Evolutionary conservation across 2,329 filamentous ascomycete genomes (phyloP).

Genomic region (Acephala macrosclerotiorum): DNA sequence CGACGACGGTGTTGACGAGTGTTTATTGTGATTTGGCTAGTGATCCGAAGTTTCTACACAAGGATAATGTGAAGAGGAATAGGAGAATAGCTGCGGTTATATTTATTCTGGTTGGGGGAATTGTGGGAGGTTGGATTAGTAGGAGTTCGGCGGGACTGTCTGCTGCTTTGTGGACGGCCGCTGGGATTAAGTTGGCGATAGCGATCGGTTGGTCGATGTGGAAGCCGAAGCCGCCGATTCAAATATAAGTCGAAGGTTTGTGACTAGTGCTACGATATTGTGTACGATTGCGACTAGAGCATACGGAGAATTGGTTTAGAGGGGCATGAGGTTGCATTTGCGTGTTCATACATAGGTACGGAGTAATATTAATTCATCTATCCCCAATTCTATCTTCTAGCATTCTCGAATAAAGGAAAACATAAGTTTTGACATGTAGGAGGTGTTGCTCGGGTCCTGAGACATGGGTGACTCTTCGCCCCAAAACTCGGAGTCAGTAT

Average conservation of each 20-base stretch:
- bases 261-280: not conserved
- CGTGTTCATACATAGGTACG: not conserved
- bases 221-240: constrained; percentile 48
- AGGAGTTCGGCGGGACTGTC: constrained; percentile 58
- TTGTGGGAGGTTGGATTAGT: constrained; percentile 61
- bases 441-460: not conserved
- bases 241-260: not conserved
- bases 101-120: constrained; percentile 59
- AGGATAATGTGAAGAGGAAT: constrained; percentile 59
- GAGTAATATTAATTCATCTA: not conserved
- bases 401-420: not conserved
- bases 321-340: not conserved
- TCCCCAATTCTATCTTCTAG: not conserved
- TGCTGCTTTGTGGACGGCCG: constrained; percentile 55
- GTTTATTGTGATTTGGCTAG: constrained; percentile 84
- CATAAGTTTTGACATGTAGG: not conserved
- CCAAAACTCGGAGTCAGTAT: no score
- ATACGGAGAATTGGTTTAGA: not conserved
- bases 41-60: constrained; percentile 60
- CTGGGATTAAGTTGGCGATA: constrained; percentile 60
- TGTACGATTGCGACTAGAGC: not conserved
- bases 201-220: constrained; percentile 67
- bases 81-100: constrained; percentile 57
- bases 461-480: no score
- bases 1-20: constrained; percentile 81